phyloP scores from a whole-genome alignment of 768 basidiomycete genomes.

The Phaffia tasmanica region DNA sequence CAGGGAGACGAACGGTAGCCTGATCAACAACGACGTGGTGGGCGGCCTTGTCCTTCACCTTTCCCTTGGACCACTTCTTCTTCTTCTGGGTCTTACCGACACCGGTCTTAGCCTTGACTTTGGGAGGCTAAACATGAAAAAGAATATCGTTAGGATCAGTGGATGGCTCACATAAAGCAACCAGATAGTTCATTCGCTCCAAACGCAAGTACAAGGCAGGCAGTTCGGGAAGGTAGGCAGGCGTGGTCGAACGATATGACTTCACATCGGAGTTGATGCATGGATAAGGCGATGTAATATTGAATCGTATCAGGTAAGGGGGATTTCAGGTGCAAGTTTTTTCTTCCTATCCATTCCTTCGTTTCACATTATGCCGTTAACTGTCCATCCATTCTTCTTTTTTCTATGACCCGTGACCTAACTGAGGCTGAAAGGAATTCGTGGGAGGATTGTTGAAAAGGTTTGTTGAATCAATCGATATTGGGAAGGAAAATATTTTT shows the following conservation, averaged over 20 bases:
- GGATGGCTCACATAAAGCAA: neutral
- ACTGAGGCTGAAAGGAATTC: no score
- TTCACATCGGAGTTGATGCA: neutral
- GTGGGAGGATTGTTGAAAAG: no score
- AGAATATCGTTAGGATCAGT: neutral
- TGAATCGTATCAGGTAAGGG: neutral
- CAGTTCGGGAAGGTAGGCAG: neutral
- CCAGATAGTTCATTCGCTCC: constrained; percentile 1
- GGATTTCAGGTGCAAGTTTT: no score
- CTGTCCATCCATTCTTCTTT: no score
- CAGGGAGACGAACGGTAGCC: constrained; percentile 46
- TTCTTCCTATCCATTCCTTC: no score
- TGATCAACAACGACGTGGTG: constrained; percentile 95
- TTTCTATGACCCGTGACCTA: no score
- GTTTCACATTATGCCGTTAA: no score
- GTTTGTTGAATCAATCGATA: no score
- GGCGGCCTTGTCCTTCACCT: constrained; percentile 99
- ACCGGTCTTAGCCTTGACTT: constrained; percentile 32
- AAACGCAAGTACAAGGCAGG: neutral
- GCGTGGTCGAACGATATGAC: neutral
- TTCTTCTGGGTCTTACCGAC: constrained; percentile 90
- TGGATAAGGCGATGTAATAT: neutral
- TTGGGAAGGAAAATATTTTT: no score
- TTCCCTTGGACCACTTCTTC: constrained; percentile 99
- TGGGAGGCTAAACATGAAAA: constrained; percentile 17